These are phyloP conservation scores for Multifurca ochricompacta DNA, from an alignment of 768 basidiomycete species.

Conservation along the genomic window DNA sequence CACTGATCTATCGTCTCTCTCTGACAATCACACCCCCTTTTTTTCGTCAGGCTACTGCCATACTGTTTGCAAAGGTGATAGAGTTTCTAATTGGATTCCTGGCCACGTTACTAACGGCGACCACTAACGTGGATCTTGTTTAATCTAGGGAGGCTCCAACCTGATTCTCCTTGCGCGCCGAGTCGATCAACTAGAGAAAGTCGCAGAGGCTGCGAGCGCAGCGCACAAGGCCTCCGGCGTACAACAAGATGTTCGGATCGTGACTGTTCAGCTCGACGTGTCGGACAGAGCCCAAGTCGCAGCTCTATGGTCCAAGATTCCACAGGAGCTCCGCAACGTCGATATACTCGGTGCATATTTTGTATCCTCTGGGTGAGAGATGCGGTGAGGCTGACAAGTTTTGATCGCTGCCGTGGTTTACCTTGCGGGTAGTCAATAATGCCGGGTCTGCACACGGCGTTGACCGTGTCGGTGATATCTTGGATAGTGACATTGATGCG, in stretches of 20 bases:
- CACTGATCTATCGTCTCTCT: no score
- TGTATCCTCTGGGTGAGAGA: neutral
- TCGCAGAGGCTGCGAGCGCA: slow-evolving; percentile 54
- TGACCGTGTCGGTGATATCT: slow-evolving; percentile 79
- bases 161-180: slow-evolving; percentile 80
- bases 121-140: neutral
- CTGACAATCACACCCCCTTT: slow-evolving; percentile 4
- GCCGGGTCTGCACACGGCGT: slow-evolving; percentile 88
- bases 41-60: slow-evolving; percentile 61
- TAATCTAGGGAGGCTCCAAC: slow-evolving; percentile 70
- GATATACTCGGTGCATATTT: slow-evolving; percentile 69
- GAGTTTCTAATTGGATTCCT: no score
- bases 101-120: neutral
- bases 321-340: slow-evolving; percentile 57
- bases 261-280: slow-evolving; percentile 68
- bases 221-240: slow-evolving; percentile 70
- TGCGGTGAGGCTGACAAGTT: neutral
- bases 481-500: slow-evolving; percentile 67
- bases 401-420: neutral
- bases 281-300: slow-evolving; percentile 68
- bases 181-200: slow-evolving; percentile 59
- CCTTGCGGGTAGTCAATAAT: slow-evolving; percentile 44
- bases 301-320: slow-evolving; percentile 62
- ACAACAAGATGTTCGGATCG: slow-evolving; percentile 71
- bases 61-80: slow-evolving; percentile 82